Conservation (phyloP, 306 rosid genomes). For the Carpinus viminea region DNA sequence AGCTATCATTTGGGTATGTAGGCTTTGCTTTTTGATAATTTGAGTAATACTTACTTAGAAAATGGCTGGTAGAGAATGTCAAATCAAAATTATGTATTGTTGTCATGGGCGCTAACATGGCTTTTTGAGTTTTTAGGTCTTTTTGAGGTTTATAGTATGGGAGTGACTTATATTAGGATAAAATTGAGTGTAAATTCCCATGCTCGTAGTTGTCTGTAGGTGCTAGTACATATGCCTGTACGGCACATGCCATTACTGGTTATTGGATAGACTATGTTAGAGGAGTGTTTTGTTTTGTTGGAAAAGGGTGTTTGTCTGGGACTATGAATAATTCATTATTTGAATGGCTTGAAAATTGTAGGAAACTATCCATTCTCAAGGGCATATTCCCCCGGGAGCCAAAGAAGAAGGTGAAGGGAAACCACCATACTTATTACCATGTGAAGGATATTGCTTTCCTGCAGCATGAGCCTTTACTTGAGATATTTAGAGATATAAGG, state of each 20-base stretch:
- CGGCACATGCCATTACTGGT: neutral
- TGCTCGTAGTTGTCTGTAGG: neutral
- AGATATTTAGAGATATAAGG: slow-evolving; percentile 64
- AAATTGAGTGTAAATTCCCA: neutral
- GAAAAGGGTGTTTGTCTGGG: neutral
- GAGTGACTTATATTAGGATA: neutral
- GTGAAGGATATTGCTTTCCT: slow-evolving; percentile 87
- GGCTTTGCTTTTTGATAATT: neutral
- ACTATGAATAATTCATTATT: neutral
- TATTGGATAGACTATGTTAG: neutral
- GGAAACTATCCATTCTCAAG: slow-evolving; percentile 89
- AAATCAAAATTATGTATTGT: neutral
- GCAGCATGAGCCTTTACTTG: slow-evolving; percentile 84
- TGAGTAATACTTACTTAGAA: neutral
- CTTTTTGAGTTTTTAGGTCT: neutral
- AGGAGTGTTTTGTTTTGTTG: slow-evolving; percentile 1
- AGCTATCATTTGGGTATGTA: neutral
- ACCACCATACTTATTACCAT: slow-evolving; percentile 88
- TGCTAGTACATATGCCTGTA: neutral
- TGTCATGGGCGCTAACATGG: neutral
- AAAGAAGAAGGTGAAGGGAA: slow-evolving; percentile 91
- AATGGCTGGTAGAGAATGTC: neutral
- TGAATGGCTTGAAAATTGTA: slow-evolving; percentile 30
- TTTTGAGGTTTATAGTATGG: neutral
- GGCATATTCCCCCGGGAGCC: slow-evolving; percentile 94